Percentiles rank a stretch among this genome's conserved stretches.
These are phyloP conservation scores for Arabidopsis hybrid DNA, from an alignment of 441 rosid species.

Conservation along the genomic window DNA sequence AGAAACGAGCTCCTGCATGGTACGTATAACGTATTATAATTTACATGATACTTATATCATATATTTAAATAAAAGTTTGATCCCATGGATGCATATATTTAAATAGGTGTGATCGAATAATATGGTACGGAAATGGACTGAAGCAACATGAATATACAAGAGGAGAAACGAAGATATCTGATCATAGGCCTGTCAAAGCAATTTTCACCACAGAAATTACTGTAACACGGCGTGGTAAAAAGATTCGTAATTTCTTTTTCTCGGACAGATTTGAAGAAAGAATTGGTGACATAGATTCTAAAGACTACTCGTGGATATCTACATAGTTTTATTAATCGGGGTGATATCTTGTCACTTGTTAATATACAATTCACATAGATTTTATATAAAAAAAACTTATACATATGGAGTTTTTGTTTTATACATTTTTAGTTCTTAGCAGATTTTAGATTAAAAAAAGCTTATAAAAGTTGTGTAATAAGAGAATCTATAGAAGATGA, in stretches of 20 bases:
- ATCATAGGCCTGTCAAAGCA: conserved; percentile 78
- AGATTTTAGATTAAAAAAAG: not conserved
- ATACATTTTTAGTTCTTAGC: conserved; percentile 6
- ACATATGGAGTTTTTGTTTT: not conserved
- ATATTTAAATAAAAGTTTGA: no score
- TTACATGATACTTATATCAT: no score
- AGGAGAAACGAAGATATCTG: conserved; percentile 72
- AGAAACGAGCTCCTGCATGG: conserved; percentile 95
- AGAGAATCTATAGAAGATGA: not conserved
- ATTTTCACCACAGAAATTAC: conserved; percentile 60
- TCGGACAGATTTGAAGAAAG: conserved; percentile 64
- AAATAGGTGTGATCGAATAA: conserved; percentile 76
- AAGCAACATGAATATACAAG: conserved; percentile 64
- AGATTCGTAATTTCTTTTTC: conserved; percentile 54
- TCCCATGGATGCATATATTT: no score
- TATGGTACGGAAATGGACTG: conserved; percentile 67
- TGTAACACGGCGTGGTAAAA: conserved; percentile 39
- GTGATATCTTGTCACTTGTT: conserved; percentile 21
- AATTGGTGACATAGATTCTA: conserved; percentile 41
- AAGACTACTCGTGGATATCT: conserved; percentile 46
- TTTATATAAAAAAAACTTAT: not conserved
- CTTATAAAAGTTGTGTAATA: not conserved
- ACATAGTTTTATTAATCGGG: conserved; percentile 12
- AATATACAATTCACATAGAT: not conserved
- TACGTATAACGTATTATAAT: conserved; percentile 29